A percentile compares a stretch with the other conserved stretches of the same genome.
phyloP scores from a whole-genome alignment of 352 stramenopile species.

The Pythium monospermum region DNA sequence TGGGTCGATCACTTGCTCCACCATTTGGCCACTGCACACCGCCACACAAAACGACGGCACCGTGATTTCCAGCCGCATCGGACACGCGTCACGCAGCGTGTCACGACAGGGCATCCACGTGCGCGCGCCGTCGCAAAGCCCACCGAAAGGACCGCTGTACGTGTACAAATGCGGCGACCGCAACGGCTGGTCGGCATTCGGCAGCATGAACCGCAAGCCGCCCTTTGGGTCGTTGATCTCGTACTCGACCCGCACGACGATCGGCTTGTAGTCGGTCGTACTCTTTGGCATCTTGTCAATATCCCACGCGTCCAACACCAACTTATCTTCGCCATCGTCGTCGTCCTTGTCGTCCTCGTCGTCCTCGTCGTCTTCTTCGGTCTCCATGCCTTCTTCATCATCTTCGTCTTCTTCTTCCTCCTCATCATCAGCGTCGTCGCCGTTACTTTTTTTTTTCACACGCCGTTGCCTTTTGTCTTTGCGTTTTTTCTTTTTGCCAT shows the following conservation, averaged over 20 bases:
- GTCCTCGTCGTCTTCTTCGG: conserved; percentile 32
- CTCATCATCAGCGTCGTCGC: conserved; percentile 12
- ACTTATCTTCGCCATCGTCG: conserved; percentile 35
- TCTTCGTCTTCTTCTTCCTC: conserved; percentile 19
- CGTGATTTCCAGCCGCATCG: conserved; percentile 70
- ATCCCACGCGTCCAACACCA: conserved; percentile 64
- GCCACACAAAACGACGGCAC: conserved; percentile 80
- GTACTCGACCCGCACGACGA: conserved; percentile 77
- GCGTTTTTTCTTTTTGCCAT: conserved; percentile 23
- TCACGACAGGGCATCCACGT: conserved; percentile 85
- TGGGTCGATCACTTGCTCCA: conserved; percentile 74
- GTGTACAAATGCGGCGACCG: conserved; percentile 84
- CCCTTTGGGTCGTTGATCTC: conserved; percentile 61
- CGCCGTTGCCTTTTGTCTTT: conserved; percentile 8
- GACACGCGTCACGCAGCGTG: conserved; percentile 63
- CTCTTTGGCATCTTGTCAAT: conserved; percentile 61
- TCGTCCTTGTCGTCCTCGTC: conserved; percentile 36
- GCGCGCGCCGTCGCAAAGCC: conserved; percentile 72
- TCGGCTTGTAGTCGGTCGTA: conserved; percentile 60
- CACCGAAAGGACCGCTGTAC: conserved; percentile 76
- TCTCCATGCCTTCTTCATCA: conserved; percentile 33
- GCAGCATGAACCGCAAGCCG: conserved; percentile 68
- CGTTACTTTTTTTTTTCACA: neutral
- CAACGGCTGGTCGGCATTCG: conserved; percentile 62
- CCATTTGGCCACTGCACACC: conserved; percentile 79